phyloP scores from a whole-genome alignment of 441 rosid genomes.

The Populus tomentosa region DNA sequence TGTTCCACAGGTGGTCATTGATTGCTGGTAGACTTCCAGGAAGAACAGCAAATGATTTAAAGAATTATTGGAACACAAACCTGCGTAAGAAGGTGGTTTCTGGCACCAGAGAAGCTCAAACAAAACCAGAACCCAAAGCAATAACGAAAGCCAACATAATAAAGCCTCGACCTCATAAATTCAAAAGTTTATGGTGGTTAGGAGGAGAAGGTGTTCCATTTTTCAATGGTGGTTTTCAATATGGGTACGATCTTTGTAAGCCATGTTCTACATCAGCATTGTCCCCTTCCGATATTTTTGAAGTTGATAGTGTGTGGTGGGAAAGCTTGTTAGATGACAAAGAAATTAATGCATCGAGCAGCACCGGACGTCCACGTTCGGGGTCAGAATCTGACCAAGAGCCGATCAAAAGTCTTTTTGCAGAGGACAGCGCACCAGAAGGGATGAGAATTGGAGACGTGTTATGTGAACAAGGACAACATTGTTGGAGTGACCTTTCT shows the following conservation, averaged over 20 bases:
- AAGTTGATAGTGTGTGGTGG: conserved; percentile 23
- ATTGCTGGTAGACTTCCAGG: no score
- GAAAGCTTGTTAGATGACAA: conserved; percentile 17
- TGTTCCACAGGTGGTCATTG: no score
- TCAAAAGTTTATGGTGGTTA: neutral
- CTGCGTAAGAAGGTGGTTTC: neutral
- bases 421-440: neutral
- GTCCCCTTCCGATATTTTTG: neutral
- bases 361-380: neutral
- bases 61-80: conserved; percentile 21
- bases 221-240: neutral
- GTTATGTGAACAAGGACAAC: neutral
- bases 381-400: neutral
- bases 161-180: conserved; percentile 23
- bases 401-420: neutral
- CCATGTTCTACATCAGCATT: neutral
- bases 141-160: conserved; percentile 17
- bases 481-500: neutral
- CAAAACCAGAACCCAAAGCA: neutral
- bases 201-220: neutral
- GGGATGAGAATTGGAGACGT: neutral
- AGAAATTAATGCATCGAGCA: neutral
- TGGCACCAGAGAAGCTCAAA: neutral
- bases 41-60: conserved; percentile 14
- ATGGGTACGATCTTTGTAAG: neutral